phyloP scores from a whole-genome alignment of 106 monocot species.

The Allium cepa region DNA sequence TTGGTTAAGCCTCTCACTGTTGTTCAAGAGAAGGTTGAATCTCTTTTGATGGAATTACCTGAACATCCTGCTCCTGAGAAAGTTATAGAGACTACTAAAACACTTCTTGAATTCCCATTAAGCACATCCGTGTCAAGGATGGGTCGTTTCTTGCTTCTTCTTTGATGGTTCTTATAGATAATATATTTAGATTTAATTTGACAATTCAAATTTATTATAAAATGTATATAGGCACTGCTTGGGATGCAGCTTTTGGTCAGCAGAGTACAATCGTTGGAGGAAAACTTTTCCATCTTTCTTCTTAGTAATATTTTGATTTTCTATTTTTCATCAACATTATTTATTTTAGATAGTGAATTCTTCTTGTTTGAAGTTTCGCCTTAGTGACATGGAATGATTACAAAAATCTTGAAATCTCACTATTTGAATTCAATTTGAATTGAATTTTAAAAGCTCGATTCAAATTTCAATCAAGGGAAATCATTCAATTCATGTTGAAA shows the following conservation, averaged over 20 bases:
- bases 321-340: neutral
- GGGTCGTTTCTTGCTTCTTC: neutral
- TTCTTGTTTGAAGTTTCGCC: neutral
- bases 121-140: constrained; percentile 61
- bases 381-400: too few relatives aligned
- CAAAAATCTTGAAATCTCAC: too few relatives aligned
- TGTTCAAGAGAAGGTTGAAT: constrained; percentile 30
- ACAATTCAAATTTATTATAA: neutral
- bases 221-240: constrained; percentile 43
- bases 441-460: too few relatives aligned
- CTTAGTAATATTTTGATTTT: constrained; percentile 26
- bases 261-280: constrained; percentile 41
- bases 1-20: constrained; percentile 56
- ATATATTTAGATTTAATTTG: neutral
- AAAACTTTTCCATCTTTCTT: constrained; percentile 42
- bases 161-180: neutral
- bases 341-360: neutral
- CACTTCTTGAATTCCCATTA: constrained; percentile 44
- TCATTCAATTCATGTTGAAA: too few relatives aligned
- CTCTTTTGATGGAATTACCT: constrained; percentile 55
- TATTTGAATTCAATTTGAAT: too few relatives aligned
- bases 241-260: constrained; percentile 59
- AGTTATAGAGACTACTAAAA: constrained; percentile 36
- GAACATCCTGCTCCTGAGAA: constrained; percentile 81
- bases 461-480: too few relatives aligned